Evolutionary conservation across 2,329 filamentous ascomycete species (phyloP), one percentile per base, ranked within the genome.

Genomic region (Fusarium camptoceras): DNA sequence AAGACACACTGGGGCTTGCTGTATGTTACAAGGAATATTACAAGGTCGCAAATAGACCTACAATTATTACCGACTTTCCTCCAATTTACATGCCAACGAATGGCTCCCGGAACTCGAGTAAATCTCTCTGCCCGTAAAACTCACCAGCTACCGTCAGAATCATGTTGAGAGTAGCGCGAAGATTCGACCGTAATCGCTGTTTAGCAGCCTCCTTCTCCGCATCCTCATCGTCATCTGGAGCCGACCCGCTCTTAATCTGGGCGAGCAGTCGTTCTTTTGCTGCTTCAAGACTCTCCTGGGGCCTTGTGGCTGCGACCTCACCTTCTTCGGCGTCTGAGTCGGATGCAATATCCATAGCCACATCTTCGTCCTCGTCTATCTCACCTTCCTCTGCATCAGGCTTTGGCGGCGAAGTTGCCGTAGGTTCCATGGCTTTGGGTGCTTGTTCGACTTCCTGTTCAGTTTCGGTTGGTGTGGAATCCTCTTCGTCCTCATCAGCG

Each of bases 71-170:
- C 41, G 9, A 34, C 25, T 43, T 8, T 47, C 37, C 55, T 39
- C 25, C 59, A 59, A 68, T 61, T 77, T 80, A 83, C 71, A 84
- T 77, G 34, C 81, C 81, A 24, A 83, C 81, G 73, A 89, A 89
- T 6, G 87, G 87, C 66, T 91, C 87, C 61, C 94, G 87, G 66
- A 91, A 92, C 74, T 92, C 89, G 50, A 98, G 85, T 67, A 98
- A 81, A 79, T 98, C 95, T 70, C 91, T 86, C 81, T 98, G 95
- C 2, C 95, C 94, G 80, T 94, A 98, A 71, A 92, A 89, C 80
- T 97, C 94, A 73, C 94, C 94, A 49, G 92, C 91, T 37, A 98
- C 86, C 0, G 93, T 96, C 72, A 98, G 83, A 55, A 98, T 93
- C 93, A 97, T 97, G 80, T 97, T 94, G 34, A 98, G 84, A 42